Evolutionary conservation across 441 rosid genomes (phyloP), one percentile per base, ranked within the genome.

Genomic region (Pelargonium myrrhifolium): DNA sequence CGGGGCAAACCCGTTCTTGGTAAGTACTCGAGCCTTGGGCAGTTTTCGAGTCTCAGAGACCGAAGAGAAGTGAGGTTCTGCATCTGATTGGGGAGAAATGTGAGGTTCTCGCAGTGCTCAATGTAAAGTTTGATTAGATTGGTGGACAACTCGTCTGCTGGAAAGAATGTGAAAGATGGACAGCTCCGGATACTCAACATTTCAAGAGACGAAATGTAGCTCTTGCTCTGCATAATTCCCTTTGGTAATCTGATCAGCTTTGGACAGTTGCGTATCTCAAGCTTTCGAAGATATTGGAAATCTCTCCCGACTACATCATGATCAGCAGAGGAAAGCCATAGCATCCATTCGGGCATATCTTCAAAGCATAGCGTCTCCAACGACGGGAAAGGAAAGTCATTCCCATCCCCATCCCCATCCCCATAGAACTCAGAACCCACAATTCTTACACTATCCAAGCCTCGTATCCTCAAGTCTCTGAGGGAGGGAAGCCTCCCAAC

Each of bases 401-500:
- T n/a, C n/a, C n/a, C n/a, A n/a, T n/a, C n/a, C n/a, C 18, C 65
- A 55, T 8, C 55, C 22, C 39, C 35, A 58, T 15, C 39, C 60
- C 77, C 74, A 55, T n/a, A 62, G 65, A 70, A 74, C 28, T 70
- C 71, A 43, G 49, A 15, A 60, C 43, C 74, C 31, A 69, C 64
- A 2, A 6, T 14, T 39, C 37, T 8, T 26, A 69, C 64, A 7
- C 35, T 39, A 70, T 11, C 20, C 65, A 74, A 66, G 31, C 68
- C 18, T 28, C 49, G 39, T 18, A 70, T 65, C 28, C n/a, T 10
- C 55, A 68, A 22, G 21, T 43, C 65, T 65, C 67, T 65, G 9
- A 78, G 73, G 6, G 37, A 62, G 2, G 76, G 78, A 20, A 78
- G 69, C 5, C n/a, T 49, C 45, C 81, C 81, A 11, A 78, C 74